Base-by-base conservation (phyloP, 2,329 filamentous ascomycete species). In the Corinectria fuckeliana region DNA sequence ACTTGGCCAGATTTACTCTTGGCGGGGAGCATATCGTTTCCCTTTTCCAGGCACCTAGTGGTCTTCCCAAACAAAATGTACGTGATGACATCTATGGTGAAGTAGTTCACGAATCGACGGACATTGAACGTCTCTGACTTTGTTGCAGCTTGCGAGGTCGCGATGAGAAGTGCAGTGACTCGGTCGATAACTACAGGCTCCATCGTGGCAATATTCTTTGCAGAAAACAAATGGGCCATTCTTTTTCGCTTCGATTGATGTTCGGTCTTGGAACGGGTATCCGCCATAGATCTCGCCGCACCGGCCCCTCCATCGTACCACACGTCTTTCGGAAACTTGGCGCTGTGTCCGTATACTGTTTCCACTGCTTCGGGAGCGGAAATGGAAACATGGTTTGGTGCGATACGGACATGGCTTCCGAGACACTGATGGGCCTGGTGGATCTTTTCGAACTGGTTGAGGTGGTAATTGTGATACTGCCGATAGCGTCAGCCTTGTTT, bases 241-340 rank as follows among this genome's bases (percentile, higher is more conserved):
- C 52, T 14, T 48, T 60, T 60, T 9, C 58, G 52, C 52, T 60
- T 60, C 1, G 16, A 10, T 14, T 60, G 58, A n/a, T 60, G 58
- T 14, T 60, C 52, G 2, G 34, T 14, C 26, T 60, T 60, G 23
- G 32, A 32, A 13, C 58, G 16, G 2, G 32, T 28, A 16, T 60
- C 58, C 11, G 44, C 25, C 25, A 60, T 14, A n/a, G 56, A 20
- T 6, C 58, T 41, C 13, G 20, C 20, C 11, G 21, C 52, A 14
- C 58, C 58, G 6, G 58, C 58, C 2, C 34, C 58, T 2, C 21
- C 58, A 16, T 60, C 58, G 26, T 60, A 60, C 58, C 42, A 45
- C 14, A 32, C 53, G 9, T 60, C 52, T 14, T 60, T 60, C 7
- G 53, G 20, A 7, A 60, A 34, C 11, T 45, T 53, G 20, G 58